Percentiles rank a stretch among this genome's conserved stretches.
Evolutionary conservation across 2,329 filamentous ascomycete species (phyloP).

Genomic region (Allantophomopsis cytisporea): DNA sequence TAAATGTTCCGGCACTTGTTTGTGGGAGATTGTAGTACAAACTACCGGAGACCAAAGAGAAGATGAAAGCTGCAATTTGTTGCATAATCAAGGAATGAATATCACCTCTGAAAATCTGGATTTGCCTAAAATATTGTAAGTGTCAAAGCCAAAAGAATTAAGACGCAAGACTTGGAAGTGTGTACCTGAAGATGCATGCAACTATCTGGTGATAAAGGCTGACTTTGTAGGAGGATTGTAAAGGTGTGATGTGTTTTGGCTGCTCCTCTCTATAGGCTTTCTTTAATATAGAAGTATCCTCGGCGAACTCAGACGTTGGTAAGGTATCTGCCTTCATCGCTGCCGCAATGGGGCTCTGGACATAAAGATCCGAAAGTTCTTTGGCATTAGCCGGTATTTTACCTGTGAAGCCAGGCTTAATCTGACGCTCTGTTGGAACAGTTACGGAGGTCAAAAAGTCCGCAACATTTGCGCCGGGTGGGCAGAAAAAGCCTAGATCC

Average conservation of each 20-base stretch:
- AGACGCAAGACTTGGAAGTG: no score
- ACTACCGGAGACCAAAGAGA: conserved; percentile 44
- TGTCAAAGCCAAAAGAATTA: no score
- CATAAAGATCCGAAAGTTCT: conserved; percentile 48
- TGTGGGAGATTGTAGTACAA: conserved; percentile 45
- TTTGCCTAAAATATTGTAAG: conserved; percentile 35
- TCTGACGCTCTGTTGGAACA: conserved; percentile 45
- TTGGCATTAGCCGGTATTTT: conserved; percentile 55
- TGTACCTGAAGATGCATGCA: not conserved
- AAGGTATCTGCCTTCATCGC: conserved; percentile 14
- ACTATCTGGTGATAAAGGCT: not conserved
- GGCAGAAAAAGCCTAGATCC: conserved; percentile 45
- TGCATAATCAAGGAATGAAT: conserved; percentile 47
- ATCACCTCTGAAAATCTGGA: conserved; percentile 49
- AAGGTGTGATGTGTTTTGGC: conserved; percentile 34
- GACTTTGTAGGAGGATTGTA: not conserved
- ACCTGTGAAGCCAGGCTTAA: conserved; percentile 44
- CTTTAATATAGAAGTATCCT: conserved; percentile 40
- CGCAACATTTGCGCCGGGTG: conserved; percentile 39
- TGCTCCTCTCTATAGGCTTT: conserved; percentile 35
- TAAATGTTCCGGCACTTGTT: conserved; percentile 45
- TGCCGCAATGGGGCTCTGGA: conserved; percentile 26
- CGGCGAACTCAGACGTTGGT: conserved; percentile 22
- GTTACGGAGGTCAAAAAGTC: conserved; percentile 59
- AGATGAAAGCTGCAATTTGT: conserved; percentile 46